Evolutionary conservation across 805 yeast genomes (phyloP).

Genomic region (Lachancea cidri): DNA sequence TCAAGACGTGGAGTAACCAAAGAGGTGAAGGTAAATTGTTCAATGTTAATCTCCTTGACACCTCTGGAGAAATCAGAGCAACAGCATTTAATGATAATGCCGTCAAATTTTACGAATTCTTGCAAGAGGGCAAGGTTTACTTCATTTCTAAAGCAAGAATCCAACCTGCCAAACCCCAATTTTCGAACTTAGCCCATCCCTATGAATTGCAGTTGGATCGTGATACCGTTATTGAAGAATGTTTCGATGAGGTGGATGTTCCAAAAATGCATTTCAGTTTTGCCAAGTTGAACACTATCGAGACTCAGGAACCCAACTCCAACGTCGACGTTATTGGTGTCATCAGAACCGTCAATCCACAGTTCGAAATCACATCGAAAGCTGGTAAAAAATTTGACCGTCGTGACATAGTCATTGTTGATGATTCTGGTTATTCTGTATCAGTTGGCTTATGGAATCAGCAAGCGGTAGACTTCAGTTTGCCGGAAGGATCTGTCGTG

Average conservation of each 20-base stretch:
- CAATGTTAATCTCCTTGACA: slow-evolving; percentile 83
- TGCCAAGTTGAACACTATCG: slow-evolving; percentile 60
- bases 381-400: slow-evolving; percentile 91
- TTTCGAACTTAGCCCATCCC: slow-evolving; percentile 77
- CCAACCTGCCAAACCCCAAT: slow-evolving; percentile 79
- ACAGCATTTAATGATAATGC: slow-evolving; percentile 90
- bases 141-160: slow-evolving; percentile 78
- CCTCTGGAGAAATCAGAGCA: slow-evolving; percentile 93
- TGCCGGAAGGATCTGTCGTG: slow-evolving; percentile 74
- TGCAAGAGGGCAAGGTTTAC: slow-evolving; percentile 88
- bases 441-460: slow-evolving; percentile 88
- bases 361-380: slow-evolving; percentile 75
- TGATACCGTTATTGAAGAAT: slow-evolving; percentile 70
- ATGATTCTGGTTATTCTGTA: slow-evolving; percentile 71
- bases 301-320: slow-evolving; percentile 62
- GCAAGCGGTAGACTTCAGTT: slow-evolving; percentile 69
- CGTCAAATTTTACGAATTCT: slow-evolving; percentile 64
- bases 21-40: slow-evolving; percentile 88
- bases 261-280: slow-evolving; percentile 80
- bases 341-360: slow-evolving; percentile 68
- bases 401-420: slow-evolving; percentile 84
- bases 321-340: slow-evolving; percentile 86
- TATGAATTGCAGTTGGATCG: slow-evolving; percentile 81
- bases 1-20: slow-evolving; percentile 81
- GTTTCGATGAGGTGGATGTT: slow-evolving; percentile 54